phyloP scores from a whole-genome alignment of 257 asterid genomes.

The Phtheirospermum japonicum region DNA sequence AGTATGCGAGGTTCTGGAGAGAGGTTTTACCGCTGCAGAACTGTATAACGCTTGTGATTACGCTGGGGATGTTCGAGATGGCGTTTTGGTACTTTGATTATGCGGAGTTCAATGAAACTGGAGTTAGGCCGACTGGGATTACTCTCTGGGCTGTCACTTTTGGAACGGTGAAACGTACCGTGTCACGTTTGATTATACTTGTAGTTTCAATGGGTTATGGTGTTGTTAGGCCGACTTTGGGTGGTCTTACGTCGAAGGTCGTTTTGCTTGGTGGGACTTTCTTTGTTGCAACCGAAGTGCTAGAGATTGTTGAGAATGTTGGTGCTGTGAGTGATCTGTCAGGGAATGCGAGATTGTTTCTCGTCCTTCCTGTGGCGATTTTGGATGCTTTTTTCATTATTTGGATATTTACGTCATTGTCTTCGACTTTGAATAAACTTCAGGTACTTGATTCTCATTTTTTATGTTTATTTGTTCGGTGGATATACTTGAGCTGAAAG shows the following conservation, averaged over 20 bases:
- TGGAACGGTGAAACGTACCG: slow-evolving; percentile 83
- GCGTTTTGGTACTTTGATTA: slow-evolving; percentile 96
- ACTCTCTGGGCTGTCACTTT: slow-evolving; percentile 96
- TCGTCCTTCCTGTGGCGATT: slow-evolving; percentile 86
- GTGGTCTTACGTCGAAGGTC: slow-evolving; percentile 94
- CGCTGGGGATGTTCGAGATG: slow-evolving; percentile 92
- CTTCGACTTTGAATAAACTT: slow-evolving; percentile 85
- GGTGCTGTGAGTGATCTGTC: slow-evolving; percentile 89
- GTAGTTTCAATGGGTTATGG: slow-evolving; percentile 97
- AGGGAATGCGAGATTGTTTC: slow-evolving; percentile 84
- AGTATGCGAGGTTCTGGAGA: slow-evolving; percentile 86
- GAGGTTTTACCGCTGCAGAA: slow-evolving; percentile 89
- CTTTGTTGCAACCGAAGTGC: slow-evolving; percentile 82
- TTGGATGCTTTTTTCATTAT: slow-evolving; percentile 96
- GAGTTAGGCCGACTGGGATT: slow-evolving; percentile 80
- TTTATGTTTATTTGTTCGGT: slow-evolving; percentile 8
- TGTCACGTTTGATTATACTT: slow-evolving; percentile 73
- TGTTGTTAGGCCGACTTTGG: slow-evolving; percentile 92
- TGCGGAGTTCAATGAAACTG: slow-evolving; percentile 83
- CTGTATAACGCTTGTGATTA: slow-evolving; percentile 80
- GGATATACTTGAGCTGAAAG: neutral
- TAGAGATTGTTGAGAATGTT: slow-evolving; percentile 83
- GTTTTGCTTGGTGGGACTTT: slow-evolving; percentile 87
- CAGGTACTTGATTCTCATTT: slow-evolving; percentile 61
- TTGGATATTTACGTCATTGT: slow-evolving; percentile 90